Conservation (phyloP, 805 yeast genomes). For the Spathaspora girioi region DNA sequence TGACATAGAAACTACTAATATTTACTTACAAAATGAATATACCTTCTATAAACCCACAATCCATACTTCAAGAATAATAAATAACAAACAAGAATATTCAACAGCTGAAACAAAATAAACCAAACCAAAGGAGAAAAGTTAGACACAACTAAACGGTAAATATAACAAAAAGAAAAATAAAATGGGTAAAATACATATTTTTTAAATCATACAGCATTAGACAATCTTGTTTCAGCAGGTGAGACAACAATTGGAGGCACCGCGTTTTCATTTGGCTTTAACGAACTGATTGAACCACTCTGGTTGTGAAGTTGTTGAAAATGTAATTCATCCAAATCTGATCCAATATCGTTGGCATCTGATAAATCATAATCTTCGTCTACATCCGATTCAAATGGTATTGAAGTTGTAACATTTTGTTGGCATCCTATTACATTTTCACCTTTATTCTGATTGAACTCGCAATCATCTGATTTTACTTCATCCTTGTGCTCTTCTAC, state of each 20-base stretch:
- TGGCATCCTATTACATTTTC: constrained; percentile 34
- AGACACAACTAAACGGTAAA: no score
- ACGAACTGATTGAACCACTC: neutral
- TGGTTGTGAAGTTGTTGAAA: constrained; percentile 3
- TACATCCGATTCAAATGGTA: constrained; percentile 45
- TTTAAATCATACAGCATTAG: neutral
- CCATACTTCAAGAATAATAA: neutral
- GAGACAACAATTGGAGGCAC: constrained; percentile 4
- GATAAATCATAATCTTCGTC: constrained; percentile 25
- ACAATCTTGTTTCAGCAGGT: neutral
- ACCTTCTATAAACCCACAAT: neutral
- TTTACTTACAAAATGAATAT: neutral
- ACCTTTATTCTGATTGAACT: constrained; percentile 15
- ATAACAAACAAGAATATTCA: neutral
- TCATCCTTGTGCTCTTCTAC: neutral
- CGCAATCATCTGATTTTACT: constrained; percentile 2
- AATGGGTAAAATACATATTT: no score
- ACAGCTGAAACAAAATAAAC: neutral
- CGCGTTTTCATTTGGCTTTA: neutral
- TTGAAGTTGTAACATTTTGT: constrained; percentile 34
- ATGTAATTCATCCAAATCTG: constrained; percentile 8
- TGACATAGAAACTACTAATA: neutral
- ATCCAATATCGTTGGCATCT: constrained; percentile 10
- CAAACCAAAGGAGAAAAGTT: neutral
- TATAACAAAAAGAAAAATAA: no score